A percentile compares a stretch with the other conserved stretches of the same genome.
Evolutionary conservation across 805 yeast genomes (phyloP).

Genomic region (Saccharomycopsis sp.): DNA sequence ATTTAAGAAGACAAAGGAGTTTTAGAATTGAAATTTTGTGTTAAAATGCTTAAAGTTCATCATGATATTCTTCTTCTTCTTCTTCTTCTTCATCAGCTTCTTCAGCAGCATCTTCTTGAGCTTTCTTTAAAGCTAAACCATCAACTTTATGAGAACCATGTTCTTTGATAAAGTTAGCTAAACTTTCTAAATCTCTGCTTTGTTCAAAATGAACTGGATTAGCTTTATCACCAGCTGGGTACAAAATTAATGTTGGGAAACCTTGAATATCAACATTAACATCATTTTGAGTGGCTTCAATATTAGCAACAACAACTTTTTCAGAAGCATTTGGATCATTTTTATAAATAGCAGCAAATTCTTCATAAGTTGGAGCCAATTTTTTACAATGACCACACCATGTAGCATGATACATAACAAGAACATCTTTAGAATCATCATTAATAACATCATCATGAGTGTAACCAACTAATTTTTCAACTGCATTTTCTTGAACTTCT

Average conservation of each 20-base stretch:
- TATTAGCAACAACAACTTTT: conserved; percentile 67
- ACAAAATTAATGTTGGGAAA: conserved; percentile 85
- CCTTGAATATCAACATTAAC: conserved; percentile 75
- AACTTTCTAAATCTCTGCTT: conserved; percentile 60
- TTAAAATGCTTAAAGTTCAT: conserved; percentile 19
- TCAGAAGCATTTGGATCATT: conserved; percentile 36
- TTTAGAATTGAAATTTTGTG: no score
- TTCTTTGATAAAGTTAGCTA: conserved; percentile 62
- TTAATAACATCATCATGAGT: conserved; percentile 63
- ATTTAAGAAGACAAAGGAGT: no score
- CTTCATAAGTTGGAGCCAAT: conserved; percentile 81
- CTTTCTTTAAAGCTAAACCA: conserved; percentile 30
- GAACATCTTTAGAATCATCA: conserved; percentile 51
- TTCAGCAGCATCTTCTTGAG: conserved; percentile 24
- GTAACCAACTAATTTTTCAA: conserved; percentile 69
- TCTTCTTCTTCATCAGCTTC: conserved; percentile 22
- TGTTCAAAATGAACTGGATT: conserved; percentile 59
- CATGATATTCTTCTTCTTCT: conserved; percentile 19
- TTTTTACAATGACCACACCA: conserved; percentile 98
- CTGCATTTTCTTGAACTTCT: conserved; percentile 66
- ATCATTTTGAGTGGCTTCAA: conserved; percentile 88
- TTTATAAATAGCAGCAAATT: conserved; percentile 62
- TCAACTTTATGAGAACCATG: conserved; percentile 57
- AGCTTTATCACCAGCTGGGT: conserved; percentile 74
- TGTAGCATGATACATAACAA: conserved; percentile 92